Evolutionary conservation across 2,329 filamentous ascomycete genomes (phyloP), one percentile per base, ranked within the genome.

Genomic region (Colletotrichum cordylinicola): DNA sequence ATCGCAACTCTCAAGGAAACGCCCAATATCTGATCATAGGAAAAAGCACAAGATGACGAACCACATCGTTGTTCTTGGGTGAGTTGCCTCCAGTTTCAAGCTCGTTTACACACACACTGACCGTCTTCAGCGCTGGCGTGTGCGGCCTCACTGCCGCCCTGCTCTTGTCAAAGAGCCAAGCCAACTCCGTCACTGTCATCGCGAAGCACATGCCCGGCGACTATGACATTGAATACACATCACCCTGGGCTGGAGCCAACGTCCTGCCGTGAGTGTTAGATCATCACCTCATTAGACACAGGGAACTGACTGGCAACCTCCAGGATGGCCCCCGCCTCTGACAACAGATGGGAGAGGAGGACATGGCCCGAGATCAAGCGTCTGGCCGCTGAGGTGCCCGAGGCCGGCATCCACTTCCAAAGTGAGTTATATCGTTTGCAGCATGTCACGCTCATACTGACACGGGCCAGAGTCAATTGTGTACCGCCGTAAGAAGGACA

Each of bases 161-260:
- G 56, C 81, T 89, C 61, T 84, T 91, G 39, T 85, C 88, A 8
- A 88, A 84, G 78, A 84, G 84, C 79, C 83, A 85, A 67, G 82
- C 80, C 43, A 87, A 89, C 77, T 82, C 78, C 21, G 83, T 87
- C 67, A 85, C 85, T 1, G 81, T 87, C 1, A 80, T 86, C 4
- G 84, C 95, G 8, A 96, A 95, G 82, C 94, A 96, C 82, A 95
- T 96, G 93, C 95, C 95, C 0, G 95, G 95, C 52, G 95, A 97
- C 85, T 96, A 95, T 83, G 93, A 95, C 78, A 93, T 95, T 77
- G 93, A 96, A 86, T 97, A 96, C 82, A 92, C 94, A 2, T 95
- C 94, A 3, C 94, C 94, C 0, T 96, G 94, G 94, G 94, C 94
- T 5, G 94, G 94, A 33, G 94, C 94, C 78, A 95, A 95, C 81